phyloP scores from a whole-genome alignment of 2,329 filamentous ascomycete genomes.

The Lachnellula suecica region DNA sequence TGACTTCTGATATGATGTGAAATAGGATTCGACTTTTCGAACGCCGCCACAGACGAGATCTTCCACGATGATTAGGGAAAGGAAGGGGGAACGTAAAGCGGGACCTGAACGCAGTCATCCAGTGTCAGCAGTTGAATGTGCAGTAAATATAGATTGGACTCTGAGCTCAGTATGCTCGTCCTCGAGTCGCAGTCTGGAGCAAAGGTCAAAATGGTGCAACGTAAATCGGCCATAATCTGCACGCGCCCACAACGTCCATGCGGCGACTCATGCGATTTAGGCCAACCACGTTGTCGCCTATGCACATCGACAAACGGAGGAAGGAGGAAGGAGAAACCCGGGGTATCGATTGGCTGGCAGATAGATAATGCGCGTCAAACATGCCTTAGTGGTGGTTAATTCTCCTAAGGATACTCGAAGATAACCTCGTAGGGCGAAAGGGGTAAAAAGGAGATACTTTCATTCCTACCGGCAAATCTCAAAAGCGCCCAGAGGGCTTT shows the following conservation, averaged over 20 bases:
- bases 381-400: slow-evolving; percentile 13
- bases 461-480: background rate
- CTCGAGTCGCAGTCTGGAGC: slow-evolving; percentile 28
- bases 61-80: background rate
- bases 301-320: slow-evolving; percentile 29
- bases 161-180: slow-evolving; percentile 7
- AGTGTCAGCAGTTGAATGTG: background rate
- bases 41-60: background rate
- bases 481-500: background rate
- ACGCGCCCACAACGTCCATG: slow-evolving; percentile 23
- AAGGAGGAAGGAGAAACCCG: slow-evolving; percentile 10
- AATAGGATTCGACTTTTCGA: background rate
- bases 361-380: slow-evolving; percentile 18
- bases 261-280: slow-evolving; percentile 20
- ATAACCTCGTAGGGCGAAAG: slow-evolving; percentile 13
- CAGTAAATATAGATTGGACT: slow-evolving; percentile 1
- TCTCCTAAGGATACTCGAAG: slow-evolving; percentile 25
- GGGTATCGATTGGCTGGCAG: slow-evolving; percentile 19
- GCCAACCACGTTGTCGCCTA: slow-evolving; percentile 31
- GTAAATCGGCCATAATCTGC: slow-evolving; percentile 23
- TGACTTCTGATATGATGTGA: background rate
- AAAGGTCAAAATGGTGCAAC: slow-evolving; percentile 20
- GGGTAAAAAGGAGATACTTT: background rate
- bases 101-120: background rate
- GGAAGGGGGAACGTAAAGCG: background rate